These are phyloP conservation scores for Huntiella omanensis DNA, from an alignment of 2,329 filamentous ascomycete species.

Conservation along the genomic window DNA sequence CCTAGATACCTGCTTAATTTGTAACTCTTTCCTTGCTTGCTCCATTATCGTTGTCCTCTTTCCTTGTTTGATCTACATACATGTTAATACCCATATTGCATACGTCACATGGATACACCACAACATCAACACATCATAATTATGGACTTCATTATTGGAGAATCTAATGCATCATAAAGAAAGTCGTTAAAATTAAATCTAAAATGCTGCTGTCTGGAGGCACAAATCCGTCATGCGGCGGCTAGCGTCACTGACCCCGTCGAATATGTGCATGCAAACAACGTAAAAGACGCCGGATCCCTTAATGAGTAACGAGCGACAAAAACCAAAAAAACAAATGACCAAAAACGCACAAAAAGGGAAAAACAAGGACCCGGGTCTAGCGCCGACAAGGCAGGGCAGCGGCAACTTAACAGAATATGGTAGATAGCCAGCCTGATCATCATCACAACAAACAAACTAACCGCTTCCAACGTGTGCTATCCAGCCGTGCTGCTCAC, in stretches of 20 bases:
- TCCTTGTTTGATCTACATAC: too few species aligned
- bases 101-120: too few species aligned
- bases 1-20: too few species aligned
- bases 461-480: too few species aligned
- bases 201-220: conserved; percentile 5
- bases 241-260: neutral
- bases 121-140: too few species aligned
- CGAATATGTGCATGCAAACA: neutral
- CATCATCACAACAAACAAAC: too few species aligned
- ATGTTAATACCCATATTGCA: too few species aligned
- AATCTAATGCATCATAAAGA: conserved; percentile 10
- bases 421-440: neutral
- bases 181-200: conserved; percentile 12
- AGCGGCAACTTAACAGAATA: neutral
- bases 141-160: too few species aligned
- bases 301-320: too few species aligned
- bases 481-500: neutral
- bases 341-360: neutral
- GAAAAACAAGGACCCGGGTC: neutral
- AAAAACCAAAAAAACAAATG: too few species aligned
- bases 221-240: neutral
- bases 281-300: neutral
- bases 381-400: conserved; percentile 1
- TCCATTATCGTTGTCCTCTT: too few species aligned
- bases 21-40: too few species aligned